Conservation (phyloP, 1,284 basidiomycete species). For the Ganoderma lingzhi region DNA sequence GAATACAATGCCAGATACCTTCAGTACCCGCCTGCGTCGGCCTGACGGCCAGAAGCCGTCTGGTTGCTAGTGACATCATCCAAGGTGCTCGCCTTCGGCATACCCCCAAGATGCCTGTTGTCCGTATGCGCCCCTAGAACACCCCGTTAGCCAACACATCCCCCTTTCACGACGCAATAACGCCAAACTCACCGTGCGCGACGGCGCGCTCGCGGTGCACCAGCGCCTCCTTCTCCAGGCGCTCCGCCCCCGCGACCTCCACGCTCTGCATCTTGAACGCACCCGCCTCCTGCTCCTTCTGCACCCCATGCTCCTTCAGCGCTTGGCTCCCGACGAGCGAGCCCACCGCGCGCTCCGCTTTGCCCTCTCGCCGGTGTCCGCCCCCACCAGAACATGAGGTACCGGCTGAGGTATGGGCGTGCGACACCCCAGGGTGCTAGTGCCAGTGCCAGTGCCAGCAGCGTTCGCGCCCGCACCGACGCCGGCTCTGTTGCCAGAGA, state of each 20-base stretch:
- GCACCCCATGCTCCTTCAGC: constrained; percentile 57
- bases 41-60: constrained; percentile 9
- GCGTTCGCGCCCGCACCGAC: background rate
- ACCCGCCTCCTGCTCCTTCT: constrained; percentile 63
- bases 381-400: constrained; percentile 27
- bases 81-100: constrained; percentile 30
- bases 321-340: constrained; percentile 54
- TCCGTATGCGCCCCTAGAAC: constrained; percentile 48
- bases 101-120: constrained; percentile 37
- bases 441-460: background rate
- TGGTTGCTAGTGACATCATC: constrained; percentile 23
- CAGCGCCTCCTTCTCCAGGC: constrained; percentile 58
- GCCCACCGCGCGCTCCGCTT: constrained; percentile 58
- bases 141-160: background rate
- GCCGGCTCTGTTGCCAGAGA: background rate
- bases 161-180: too few species aligned
- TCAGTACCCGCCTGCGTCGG: constrained; percentile 1
- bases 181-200: constrained; percentile 49
- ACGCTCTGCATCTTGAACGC: constrained; percentile 53
- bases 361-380: constrained; percentile 49
- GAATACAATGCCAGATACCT: background rate
- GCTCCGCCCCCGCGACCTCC: constrained; percentile 62
- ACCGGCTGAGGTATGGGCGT: constrained; percentile 29
- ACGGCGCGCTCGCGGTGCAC: constrained; percentile 60
- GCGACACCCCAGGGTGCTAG: constrained; percentile 16